Evolutionary conservation across 2,329 filamentous ascomycete species (phyloP).

Genomic region (Talaromyces amestolkiae): DNA sequence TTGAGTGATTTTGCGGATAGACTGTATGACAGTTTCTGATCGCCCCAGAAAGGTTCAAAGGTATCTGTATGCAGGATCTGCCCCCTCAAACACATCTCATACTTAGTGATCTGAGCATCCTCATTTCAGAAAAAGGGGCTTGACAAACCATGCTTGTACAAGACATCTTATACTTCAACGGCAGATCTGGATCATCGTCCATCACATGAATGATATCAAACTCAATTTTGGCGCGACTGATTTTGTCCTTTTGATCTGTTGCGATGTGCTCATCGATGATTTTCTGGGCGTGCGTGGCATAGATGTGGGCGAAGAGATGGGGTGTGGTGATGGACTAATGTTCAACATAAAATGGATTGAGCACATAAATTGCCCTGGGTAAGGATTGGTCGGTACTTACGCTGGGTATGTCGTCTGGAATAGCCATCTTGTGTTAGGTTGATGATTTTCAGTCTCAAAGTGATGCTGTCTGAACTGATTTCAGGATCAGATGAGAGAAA

Average conservation of each 20-base stretch:
- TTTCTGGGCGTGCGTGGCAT: conserved; percentile 24
- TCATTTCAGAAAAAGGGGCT: neutral
- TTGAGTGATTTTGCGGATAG: conserved; percentile 21
- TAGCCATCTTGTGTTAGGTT: neutral
- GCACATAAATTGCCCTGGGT: neutral
- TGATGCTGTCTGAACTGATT: neutral
- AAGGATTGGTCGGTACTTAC: neutral
- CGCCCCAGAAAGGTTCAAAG: conserved; percentile 28
- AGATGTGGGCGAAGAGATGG: conserved; percentile 23
- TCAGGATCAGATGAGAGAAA: neutral
- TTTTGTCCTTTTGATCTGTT: conserved; percentile 18
- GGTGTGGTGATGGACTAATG: neutral
- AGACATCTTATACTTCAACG: conserved; percentile 24
- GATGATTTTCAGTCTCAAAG: neutral
- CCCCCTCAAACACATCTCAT: no score
- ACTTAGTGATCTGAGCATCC: neutral
- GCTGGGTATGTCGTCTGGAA: neutral
- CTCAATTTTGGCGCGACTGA: conserved; percentile 27
- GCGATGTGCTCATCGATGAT: conserved; percentile 21
- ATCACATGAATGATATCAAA: conserved; percentile 24
- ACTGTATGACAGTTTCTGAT: conserved; percentile 20
- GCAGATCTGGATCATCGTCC: conserved; percentile 23
- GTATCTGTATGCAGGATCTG: conserved; percentile 26
- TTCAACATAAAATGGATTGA: neutral
- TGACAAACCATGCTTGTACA: conserved; percentile 26